Base-by-base conservation (phyloP, 2,329 filamentous ascomycete species). In the Zymoseptoria pseudotritici region DNA sequence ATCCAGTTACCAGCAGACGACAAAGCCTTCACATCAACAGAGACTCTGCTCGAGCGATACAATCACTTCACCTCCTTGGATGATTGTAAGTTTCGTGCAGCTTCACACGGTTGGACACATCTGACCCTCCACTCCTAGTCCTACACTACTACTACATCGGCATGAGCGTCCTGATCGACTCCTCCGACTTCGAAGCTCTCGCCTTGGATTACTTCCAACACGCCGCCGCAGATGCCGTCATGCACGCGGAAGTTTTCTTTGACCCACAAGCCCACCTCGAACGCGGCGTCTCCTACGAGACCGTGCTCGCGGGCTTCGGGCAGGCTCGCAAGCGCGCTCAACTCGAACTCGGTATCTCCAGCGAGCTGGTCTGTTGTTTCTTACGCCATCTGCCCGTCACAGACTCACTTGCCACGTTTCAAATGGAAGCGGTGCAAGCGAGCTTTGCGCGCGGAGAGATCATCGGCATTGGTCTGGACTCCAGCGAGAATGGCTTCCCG, bases 161-260 rank as follows among this genome's bases (percentile, higher is more conserved):
- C 70, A 88, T 91, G 81, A 83, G 81, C 50, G 87, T 87, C 2
- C 82, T 92, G 21, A 76, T 86, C 60, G 80, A 82, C 4, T 76
- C 80, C 19, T 74, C 77, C n/a, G 89, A 92, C 74, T 92, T 89
- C 68, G 86, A 89, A 71, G 82, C 82, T 57, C 79, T 93, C 10
- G 87, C 87, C 4, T 88, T 84, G 78, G 82, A 83, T 63, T 92
- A 92, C 75, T 88, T 91, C 72, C 69, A 78, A 31, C 83, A 81
- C 60, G 88, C 87, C 2, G 79, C 83, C 31, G 75, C 75, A 1
- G 84, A 90, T 63, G 83, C 84, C 46, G 85, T 91, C 2, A 79
- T 83, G 54, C 88, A 92, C 69, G 86, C 86, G 10, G 89, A 91
- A 73, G 81, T 91, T 64, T 92, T 91, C 76, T 91, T 92, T 75